Base-by-base conservation (phyloP, 2,329 filamentous ascomycete genomes). In the Sporothrix phasma region DNA sequence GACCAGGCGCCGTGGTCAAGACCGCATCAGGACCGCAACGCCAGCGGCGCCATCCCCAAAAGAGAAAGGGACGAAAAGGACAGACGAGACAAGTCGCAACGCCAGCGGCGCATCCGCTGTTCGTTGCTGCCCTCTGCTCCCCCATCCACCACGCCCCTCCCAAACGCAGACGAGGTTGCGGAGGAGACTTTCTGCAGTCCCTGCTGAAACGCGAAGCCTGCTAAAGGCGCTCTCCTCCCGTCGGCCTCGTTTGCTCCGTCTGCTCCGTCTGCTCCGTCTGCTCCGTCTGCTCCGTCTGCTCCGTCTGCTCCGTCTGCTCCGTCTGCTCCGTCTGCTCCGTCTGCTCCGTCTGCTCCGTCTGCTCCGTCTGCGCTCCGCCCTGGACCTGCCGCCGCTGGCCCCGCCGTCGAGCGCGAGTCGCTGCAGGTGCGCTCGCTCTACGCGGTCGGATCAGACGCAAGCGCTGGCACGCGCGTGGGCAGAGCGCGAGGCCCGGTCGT, bases 361-460 rank as follows among this genome's bases (percentile, higher is more conserved):
- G 13, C 62, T 37, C 68, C 67, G 45, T 59, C 64, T 62, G 61
- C 29, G 2, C 39, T 22, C 22, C 19, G 11, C 43, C 24, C 41
- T 65, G 46, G 43, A 39, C 67, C 64, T 24, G 31, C 45, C 39
- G 69, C 73, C 84, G 71, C 76, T 84, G 73, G 77, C 81, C 69
- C 77, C 73, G 81, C 84, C 69, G 74, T 80, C 71, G 82, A 85
- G 77, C 81, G 80, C 76, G 83, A 85, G 77, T 85, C 83, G 77
- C 81, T 82, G 81, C 84, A 85, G 80, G 83, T 85, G 80, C 84
- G 83, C 79, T 85, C 82, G 75, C 82, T 85, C 76, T 85, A 85
- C 79, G 79, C 76, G 81, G n/a, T n/a, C n/a, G n/a, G n/a, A n/a
- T 81, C 72, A n/a, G 45, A 45, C 13, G 22, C 19, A 41, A 29